Base-by-base conservation (phyloP, 768 basidiomycete genomes). In the Pulveroboletus ravenelii region DNA sequence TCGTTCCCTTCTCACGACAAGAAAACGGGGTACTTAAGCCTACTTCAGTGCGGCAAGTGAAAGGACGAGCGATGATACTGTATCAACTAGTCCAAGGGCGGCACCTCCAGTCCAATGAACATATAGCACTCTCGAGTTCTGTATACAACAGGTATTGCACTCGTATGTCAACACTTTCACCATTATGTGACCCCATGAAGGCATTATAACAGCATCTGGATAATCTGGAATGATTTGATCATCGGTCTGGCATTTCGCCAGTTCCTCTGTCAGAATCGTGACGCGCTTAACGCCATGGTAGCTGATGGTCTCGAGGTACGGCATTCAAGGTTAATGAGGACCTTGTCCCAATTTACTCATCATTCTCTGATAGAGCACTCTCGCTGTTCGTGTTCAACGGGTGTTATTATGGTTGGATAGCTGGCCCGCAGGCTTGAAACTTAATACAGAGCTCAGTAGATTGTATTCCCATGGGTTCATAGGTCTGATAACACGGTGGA, bases 371-470 rank as follows among this genome's bases (percentile, higher is more conserved):
- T 31, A 70, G 66, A 52, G 54, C 27, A 51, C 58, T 6, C 55
- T 67, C 1, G 64, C 65, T 35, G 27, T 61, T 50, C 68, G 71
- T 42, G 64, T 87, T 9, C 76, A 78, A 38, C 69, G 71, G 14
- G 73, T 77, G 0, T 73, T 97, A 2, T 59, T 74, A 1, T 97
- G 93, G 94, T 76, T 99, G 12, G 88, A 96, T 64, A 82, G 87
- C 53, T 98, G 95, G 95, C 95, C 95, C 0, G 93, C 85, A 2
- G 95, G 96, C 1, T 71, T 99, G 36, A 99, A 99, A 68, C 82
- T 99, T 46, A 98, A 98, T 62, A 90, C 91, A 0, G 90, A 97
- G 58, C 77, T 99, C n/a, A 90, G 91, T 58, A 73, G 76, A 23
- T 87, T 96, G 63, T 87, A 91, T 60, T 81, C 85, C n/a, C 77